Conservation (phyloP, 345 rosid genomes). For the Gossypium turneri region DNA sequence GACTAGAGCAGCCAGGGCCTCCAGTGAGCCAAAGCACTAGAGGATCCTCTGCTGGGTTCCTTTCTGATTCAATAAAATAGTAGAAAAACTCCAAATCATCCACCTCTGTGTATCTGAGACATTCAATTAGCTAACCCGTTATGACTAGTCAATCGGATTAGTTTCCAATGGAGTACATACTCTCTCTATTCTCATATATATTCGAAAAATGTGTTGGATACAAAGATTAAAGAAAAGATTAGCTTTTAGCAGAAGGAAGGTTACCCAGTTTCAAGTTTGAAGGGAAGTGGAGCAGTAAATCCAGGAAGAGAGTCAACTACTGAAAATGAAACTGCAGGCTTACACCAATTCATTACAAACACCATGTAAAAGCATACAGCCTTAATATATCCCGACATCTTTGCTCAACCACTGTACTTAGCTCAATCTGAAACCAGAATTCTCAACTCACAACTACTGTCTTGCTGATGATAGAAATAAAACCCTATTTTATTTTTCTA, state of each 20-base stretch:
- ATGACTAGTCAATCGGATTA: background rate
- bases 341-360: background rate
- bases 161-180: too few species aligned
- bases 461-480: too few species aligned
- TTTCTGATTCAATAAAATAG: conserved; percentile 35
- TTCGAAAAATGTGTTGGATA: too few species aligned
- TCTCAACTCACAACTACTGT: too few species aligned
- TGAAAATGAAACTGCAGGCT: conserved; percentile 18
- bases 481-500: too few species aligned
- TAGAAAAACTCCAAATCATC: conserved; percentile 34
- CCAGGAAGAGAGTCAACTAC: conserved; percentile 35
- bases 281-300: conserved; percentile 41
- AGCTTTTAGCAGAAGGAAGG: background rate
- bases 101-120: conserved; percentile 31
- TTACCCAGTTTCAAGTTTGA: conserved; percentile 50
- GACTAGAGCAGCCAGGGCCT: conserved; percentile 41
- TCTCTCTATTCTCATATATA: too few species aligned
- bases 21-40: conserved; percentile 33
- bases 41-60: conserved; percentile 33
- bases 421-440: too few species aligned
- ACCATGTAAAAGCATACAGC: background rate
- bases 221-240: too few species aligned
- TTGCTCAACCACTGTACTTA: background rate
- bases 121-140: background rate
- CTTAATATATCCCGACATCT: background rate